These are phyloP conservation scores for Luzula sylvatica DNA, from an alignment of 176 grass and related monocot species.

Conservation along the genomic window DNA sequence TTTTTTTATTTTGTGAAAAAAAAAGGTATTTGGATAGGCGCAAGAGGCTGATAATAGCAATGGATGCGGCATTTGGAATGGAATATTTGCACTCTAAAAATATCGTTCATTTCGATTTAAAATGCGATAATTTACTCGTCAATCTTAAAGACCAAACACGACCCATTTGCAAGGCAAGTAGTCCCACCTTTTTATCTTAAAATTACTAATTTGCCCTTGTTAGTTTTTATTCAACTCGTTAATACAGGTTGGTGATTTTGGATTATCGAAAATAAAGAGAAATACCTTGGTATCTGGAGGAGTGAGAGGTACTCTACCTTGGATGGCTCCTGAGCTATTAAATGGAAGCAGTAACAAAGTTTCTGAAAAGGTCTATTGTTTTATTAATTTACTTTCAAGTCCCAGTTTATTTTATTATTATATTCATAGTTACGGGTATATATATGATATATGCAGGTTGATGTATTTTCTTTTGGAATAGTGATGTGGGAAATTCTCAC, in stretches of 20 bases:
- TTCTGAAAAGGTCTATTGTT: constrained; percentile 63
- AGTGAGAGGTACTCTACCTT: constrained; percentile 75
- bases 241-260: constrained; percentile 85
- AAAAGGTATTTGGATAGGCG: constrained; percentile 70
- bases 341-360: constrained; percentile 86
- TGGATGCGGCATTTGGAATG: constrained; percentile 87
- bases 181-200: not conserved
- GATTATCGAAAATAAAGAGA: constrained; percentile 84
- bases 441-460: constrained; percentile 39
- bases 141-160: constrained; percentile 92
- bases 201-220: not conserved
- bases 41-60: constrained; percentile 80
- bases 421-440: not conserved
- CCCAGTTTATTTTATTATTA: not conserved
- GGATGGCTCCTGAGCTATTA: constrained; percentile 87
- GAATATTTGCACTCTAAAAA: constrained; percentile 96
- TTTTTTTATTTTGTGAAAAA: constrained; percentile 7
- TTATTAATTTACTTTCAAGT: not conserved
- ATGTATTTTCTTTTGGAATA: constrained; percentile 91
- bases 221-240: not conserved
- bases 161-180: constrained; percentile 71
- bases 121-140: constrained; percentile 88
- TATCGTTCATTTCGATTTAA: constrained; percentile 92
- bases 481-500: constrained; percentile 91
- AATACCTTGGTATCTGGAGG: constrained; percentile 94